Percentiles rank a stretch among this genome's conserved stretches.
These are phyloP conservation scores for Termitomyces sp. DNA, from an alignment of 768 basidiomycete genomes.

Conservation along the genomic window DNA sequence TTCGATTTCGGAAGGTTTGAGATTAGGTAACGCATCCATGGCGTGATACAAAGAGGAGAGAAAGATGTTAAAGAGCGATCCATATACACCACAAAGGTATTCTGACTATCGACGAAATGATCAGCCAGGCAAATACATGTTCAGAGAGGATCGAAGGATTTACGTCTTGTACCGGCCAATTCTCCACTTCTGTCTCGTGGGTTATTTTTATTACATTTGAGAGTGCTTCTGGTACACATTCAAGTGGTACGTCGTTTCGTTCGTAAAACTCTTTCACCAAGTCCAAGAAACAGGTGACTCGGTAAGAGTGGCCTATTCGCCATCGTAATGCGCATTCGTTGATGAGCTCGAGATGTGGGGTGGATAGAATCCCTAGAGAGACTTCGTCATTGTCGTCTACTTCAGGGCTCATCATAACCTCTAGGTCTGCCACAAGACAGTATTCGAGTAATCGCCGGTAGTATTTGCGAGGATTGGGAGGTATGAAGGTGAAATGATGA, in stretches of 20 bases:
- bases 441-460: slow-evolving; percentile 82
- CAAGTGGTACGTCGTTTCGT: slow-evolving; percentile 85
- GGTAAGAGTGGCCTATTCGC: slow-evolving; percentile 79
- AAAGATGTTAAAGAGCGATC: slow-evolving; percentile 79
- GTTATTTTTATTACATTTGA: slow-evolving; percentile 65
- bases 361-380: slow-evolving; percentile 83
- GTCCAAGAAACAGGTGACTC: slow-evolving; percentile 76
- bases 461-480: slow-evolving; percentile 78
- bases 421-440: slow-evolving; percentile 81
- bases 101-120: slow-evolving; percentile 43
- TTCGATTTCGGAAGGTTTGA: slow-evolving; percentile 68
- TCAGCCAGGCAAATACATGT: slow-evolving; percentile 4
- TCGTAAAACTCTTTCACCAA: slow-evolving; percentile 85
- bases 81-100: slow-evolving; percentile 62
- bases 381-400: slow-evolving; percentile 97
- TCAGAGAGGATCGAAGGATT: slow-evolving; percentile 25
- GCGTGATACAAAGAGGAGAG: slow-evolving; percentile 79
- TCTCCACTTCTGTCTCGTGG: slow-evolving; percentile 62
- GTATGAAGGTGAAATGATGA: slow-evolving; percentile 85
- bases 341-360: slow-evolving; percentile 74
- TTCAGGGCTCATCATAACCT: slow-evolving; percentile 83
- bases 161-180: slow-evolving; percentile 83
- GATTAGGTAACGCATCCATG: slow-evolving; percentile 68
- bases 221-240: slow-evolving; percentile 90
- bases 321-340: slow-evolving; percentile 87